phyloP scores from a whole-genome alignment of 2,329 filamentous ascomycete species.

The Chalaropsis ovoidea region DNA sequence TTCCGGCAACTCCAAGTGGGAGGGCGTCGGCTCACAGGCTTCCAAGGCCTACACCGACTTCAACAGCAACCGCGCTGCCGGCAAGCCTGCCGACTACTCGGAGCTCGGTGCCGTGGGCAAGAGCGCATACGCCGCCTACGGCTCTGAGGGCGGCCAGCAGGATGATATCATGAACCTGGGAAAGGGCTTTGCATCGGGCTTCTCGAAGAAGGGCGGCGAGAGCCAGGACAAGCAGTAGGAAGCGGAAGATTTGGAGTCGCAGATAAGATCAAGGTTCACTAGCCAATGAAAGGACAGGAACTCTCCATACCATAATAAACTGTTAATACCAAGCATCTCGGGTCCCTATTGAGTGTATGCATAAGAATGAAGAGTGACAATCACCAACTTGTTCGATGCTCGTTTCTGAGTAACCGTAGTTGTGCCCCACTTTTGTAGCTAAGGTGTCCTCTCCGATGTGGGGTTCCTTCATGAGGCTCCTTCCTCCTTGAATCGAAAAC shows the following conservation, averaged over 20 bases:
- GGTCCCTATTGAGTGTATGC: neutral
- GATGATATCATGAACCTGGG: constrained; percentile 25
- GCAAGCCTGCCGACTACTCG: constrained; percentile 25
- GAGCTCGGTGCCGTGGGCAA: constrained; percentile 26
- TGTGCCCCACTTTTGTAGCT: neutral
- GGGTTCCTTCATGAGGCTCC: neutral
- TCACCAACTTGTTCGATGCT: neutral
- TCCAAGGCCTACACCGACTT: constrained; percentile 25
- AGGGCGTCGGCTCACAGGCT: constrained; percentile 23
- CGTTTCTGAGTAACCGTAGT: neutral
- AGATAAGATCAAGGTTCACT: neutral
- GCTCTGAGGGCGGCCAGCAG: constrained; percentile 27
- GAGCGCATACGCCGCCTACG: constrained; percentile 31
- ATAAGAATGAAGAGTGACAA: neutral
- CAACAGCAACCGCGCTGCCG: constrained; percentile 23
- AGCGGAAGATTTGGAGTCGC: neutral
- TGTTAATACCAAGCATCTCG: neutral
- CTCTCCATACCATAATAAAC: too few species aligned
- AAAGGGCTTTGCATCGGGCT: constrained; percentile 23
- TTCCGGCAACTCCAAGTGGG: constrained; percentile 20
- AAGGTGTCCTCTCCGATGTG: constrained; percentile 9
- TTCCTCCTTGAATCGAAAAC: neutral
- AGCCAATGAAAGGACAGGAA: too few species aligned
- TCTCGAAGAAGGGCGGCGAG: constrained; percentile 14
- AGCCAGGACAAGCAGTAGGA: constrained; percentile 9